These are phyloP conservation scores for Cryptosporidium sp. DNA, from an alignment of 169 alveolate species.

Conservation along the genomic window DNA sequence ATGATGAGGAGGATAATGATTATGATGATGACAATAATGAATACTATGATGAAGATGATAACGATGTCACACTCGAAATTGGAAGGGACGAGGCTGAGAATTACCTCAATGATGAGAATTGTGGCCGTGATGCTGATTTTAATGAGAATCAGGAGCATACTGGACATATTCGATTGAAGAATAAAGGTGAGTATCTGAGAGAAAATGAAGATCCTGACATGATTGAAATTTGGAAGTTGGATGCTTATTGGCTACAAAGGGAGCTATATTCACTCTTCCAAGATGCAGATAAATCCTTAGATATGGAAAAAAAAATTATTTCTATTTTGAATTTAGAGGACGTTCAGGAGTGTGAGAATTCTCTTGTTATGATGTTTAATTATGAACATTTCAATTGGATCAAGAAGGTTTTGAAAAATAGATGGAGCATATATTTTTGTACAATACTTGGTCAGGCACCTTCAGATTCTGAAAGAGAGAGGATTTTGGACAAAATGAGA, in stretches of 20 bases:
- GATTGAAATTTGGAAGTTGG: slow-evolving; percentile 85
- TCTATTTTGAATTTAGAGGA: slow-evolving; percentile 84
- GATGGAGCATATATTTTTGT: slow-evolving; percentile 92
- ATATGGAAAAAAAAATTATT: slow-evolving; percentile 90
- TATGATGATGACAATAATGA: slow-evolving; percentile 65
- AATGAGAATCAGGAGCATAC: slow-evolving; percentile 83
- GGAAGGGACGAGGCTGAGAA: slow-evolving; percentile 78
- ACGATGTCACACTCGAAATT: slow-evolving; percentile 50
- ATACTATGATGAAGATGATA: slow-evolving; percentile 43
- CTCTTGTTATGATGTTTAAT: slow-evolving; percentile 87
- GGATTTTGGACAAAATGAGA: slow-evolving; percentile 82
- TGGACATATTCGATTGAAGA: slow-evolving; percentile 79
- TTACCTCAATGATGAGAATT: slow-evolving; percentile 25
- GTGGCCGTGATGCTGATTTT: slow-evolving; percentile 17
- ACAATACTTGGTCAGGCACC: slow-evolving; percentile 94
- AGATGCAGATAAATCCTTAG: slow-evolving; percentile 87
- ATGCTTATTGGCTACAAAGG: slow-evolving; percentile 96
- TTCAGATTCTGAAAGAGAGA: slow-evolving; percentile 89
- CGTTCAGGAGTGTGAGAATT: slow-evolving; percentile 94
- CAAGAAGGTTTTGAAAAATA: slow-evolving; percentile 85
- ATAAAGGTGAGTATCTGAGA: slow-evolving; percentile 23
- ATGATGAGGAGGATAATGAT: slow-evolving; percentile 54
- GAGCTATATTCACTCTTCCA: slow-evolving; percentile 87
- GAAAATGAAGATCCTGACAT: slow-evolving; percentile 58
- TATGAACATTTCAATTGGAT: slow-evolving; percentile 94